These are phyloP conservation scores for Ogataea neopini DNA, from an alignment of 805 yeast genomes.

Conservation along the genomic window DNA sequence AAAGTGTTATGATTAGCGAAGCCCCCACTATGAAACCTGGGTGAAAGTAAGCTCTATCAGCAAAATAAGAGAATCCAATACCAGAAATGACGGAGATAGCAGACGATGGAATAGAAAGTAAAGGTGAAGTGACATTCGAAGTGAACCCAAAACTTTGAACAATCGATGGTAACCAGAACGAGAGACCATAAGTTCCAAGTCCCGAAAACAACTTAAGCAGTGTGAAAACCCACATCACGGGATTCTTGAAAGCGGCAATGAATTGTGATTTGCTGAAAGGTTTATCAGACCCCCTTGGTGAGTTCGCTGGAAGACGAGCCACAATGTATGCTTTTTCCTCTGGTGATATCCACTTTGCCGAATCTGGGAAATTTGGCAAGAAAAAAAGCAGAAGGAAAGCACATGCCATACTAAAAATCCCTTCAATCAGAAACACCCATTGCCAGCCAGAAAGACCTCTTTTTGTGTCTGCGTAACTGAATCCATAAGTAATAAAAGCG, in stretches of 20 bases:
- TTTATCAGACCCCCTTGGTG: constrained; percentile 9
- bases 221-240: constrained; percentile 8
- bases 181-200: constrained; percentile 8
- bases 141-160: constrained; percentile 27
- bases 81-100: constrained; percentile 9
- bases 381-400: constrained; percentile 55
- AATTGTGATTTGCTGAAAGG: constrained; percentile 6
- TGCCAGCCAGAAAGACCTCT: constrained; percentile 62
- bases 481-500: constrained; percentile 53
- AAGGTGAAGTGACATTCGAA: constrained; percentile 24
- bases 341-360: constrained; percentile 7
- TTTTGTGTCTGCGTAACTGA: constrained; percentile 50
- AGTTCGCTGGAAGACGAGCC: constrained; percentile 6
- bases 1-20: constrained; percentile 1
- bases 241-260: constrained; percentile 3
- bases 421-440: constrained; percentile 68
- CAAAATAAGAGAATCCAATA: constrained; percentile 4
- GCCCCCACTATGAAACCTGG: constrained; percentile 5
- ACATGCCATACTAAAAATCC: constrained; percentile 54
- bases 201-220: constrained; percentile 1
- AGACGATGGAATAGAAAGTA: constrained; percentile 25
- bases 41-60: constrained; percentile 8
- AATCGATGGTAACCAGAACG: constrained; percentile 24
- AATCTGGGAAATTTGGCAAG: constrained; percentile 54
- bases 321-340: constrained; percentile 8